phyloP scores from a whole-genome alignment of 305 asterid species.

The Solanum chacoense region DNA sequence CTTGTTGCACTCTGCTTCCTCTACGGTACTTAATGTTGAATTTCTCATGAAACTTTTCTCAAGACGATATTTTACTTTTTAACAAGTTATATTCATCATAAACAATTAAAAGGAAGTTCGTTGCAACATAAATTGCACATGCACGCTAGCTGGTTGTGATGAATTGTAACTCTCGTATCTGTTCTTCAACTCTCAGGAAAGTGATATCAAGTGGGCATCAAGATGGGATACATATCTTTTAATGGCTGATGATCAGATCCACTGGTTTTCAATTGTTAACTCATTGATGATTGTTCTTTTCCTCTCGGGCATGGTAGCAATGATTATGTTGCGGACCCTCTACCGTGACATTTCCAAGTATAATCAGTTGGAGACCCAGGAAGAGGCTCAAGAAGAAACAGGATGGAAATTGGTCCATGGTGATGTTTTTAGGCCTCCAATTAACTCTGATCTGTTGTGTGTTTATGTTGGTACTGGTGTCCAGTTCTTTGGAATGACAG shows the following conservation, averaged over 20 bases:
- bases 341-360: slow-evolving; percentile 84
- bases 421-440: slow-evolving; percentile 80
- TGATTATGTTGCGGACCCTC: slow-evolving; percentile 83
- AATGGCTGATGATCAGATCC: slow-evolving; percentile 94
- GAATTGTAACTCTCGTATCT: not conserved
- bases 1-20: not conserved
- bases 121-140: not conserved
- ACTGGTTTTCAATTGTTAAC: slow-evolving; percentile 87
- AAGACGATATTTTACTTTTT: not conserved
- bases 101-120: not conserved
- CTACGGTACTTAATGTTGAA: not conserved
- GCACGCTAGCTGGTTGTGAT: not conserved
- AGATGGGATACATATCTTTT: slow-evolving; percentile 90
- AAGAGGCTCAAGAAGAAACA: slow-evolving; percentile 88
- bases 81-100: not conserved
- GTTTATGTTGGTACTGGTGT: slow-evolving; percentile 81
- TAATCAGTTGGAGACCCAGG: slow-evolving; percentile 85
- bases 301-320: slow-evolving; percentile 92
- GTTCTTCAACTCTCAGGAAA: slow-evolving; percentile 40
- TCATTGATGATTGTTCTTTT: slow-evolving; percentile 86
- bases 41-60: not conserved
- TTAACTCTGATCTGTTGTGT: slow-evolving; percentile 64
- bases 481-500: slow-evolving; percentile 74
- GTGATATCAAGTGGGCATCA: slow-evolving; percentile 94
- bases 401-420: slow-evolving; percentile 95